phyloP scores from a whole-genome alignment of 2,329 filamentous ascomycete species.

The Microdochium bolleyi region DNA sequence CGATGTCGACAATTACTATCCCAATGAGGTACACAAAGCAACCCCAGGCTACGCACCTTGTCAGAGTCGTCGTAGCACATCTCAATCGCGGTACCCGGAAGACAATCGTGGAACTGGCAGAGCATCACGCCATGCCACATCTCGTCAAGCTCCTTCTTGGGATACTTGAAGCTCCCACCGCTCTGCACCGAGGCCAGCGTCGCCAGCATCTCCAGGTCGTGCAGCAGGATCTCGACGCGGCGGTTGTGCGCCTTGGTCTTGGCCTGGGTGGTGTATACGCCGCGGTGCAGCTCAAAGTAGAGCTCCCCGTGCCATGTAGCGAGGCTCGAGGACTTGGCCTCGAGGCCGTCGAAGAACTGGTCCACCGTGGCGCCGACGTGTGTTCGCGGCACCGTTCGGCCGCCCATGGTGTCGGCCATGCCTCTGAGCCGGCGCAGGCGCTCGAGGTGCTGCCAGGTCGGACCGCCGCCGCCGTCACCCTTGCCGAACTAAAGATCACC shows the following conservation, averaged over 20 bases:
- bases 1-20: too few relatives aligned
- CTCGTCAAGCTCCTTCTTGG: slow-evolving; percentile 81
- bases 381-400: slow-evolving; percentile 62
- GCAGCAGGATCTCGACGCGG: slow-evolving; percentile 73
- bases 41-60: slow-evolving; percentile 34
- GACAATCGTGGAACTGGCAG: slow-evolving; percentile 95
- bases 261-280: slow-evolving; percentile 93
- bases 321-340: slow-evolving; percentile 70
- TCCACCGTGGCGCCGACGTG: slow-evolving; percentile 88
- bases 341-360: slow-evolving; percentile 82
- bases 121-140: slow-evolving; percentile 93
- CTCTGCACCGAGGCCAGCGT: slow-evolving; percentile 74
- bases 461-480: slow-evolving; percentile 91
- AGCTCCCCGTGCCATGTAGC: slow-evolving; percentile 97
- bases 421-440: slow-evolving; percentile 90
- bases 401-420: slow-evolving; percentile 77
- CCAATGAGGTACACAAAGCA: too few relatives aligned
- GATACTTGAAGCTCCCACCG: slow-evolving; percentile 67
- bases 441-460: slow-evolving; percentile 88
- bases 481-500: slow-evolving; percentile 60
- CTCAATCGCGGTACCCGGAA: slow-evolving; percentile 90
- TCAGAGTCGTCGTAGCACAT: slow-evolving; percentile 98
- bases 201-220: slow-evolving; percentile 81
- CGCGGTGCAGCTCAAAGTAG: slow-evolving; percentile 95
- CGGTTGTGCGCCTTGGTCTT: slow-evolving; percentile 97